Conservation (phyloP, 306 rosid species). For the Elaeagnus macrophylla region DNA sequence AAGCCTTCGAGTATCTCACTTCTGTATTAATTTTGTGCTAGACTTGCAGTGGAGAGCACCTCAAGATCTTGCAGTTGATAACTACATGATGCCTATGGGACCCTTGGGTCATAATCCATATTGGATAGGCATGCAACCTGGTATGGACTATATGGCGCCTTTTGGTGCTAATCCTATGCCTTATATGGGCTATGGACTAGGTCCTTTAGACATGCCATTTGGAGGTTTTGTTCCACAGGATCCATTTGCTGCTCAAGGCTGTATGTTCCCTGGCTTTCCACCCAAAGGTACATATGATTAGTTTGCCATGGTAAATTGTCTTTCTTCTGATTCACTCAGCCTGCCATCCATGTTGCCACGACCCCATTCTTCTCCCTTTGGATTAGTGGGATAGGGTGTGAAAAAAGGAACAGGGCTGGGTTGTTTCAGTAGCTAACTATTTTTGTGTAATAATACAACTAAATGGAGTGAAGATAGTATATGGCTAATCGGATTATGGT, state of each 20-base stretch:
- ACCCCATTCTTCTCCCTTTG: neutral
- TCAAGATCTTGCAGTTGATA: slow-evolving; percentile 69
- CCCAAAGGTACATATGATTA: slow-evolving; percentile 54
- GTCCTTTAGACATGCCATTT: slow-evolving; percentile 87
- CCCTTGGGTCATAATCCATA: slow-evolving; percentile 82
- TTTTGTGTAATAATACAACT: neutral
- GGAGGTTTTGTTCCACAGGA: slow-evolving; percentile 64
- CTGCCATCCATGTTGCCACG: neutral
- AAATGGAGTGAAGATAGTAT: neutral
- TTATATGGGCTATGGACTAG: slow-evolving; percentile 60
- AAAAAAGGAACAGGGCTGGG: neutral
- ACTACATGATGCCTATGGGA: slow-evolving; percentile 86
- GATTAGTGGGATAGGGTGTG: neutral
- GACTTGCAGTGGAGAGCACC: slow-evolving; percentile 82
- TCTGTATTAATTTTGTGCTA: slow-evolving; percentile 27
- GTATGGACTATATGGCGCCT: slow-evolving; percentile 79
- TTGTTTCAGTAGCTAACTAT: neutral
- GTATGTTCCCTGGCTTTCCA: slow-evolving; percentile 64
- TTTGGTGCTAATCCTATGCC: slow-evolving; percentile 66
- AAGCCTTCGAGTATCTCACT: neutral
- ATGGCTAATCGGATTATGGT: slow-evolving; percentile 7
- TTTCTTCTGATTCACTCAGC: neutral
- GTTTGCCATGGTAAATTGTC: neutral
- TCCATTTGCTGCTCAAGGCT: slow-evolving; percentile 69
- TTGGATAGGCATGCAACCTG: slow-evolving; percentile 90